phyloP scores from a whole-genome alignment of 805 yeast genomes.

The Saturnispora quitensis region DNA sequence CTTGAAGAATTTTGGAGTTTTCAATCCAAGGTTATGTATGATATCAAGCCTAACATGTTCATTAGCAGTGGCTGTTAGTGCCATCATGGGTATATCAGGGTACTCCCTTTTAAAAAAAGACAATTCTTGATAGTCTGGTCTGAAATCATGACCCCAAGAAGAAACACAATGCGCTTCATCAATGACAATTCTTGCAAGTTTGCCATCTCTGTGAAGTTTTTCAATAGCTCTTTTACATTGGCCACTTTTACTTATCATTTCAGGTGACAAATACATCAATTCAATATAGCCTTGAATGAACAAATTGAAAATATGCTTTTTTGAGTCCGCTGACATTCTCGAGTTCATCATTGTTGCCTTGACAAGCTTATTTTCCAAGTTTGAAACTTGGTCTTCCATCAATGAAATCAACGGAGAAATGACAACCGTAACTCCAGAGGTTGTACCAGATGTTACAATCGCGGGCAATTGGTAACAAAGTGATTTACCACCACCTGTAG shows the following conservation, averaged over 20 bases:
- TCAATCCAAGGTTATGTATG: conserved; percentile 61
- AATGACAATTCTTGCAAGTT: conserved; percentile 78
- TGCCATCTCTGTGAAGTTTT: conserved; percentile 42
- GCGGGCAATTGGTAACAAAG: conserved; percentile 95
- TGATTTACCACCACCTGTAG: conserved; percentile 98
- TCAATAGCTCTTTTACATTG: conserved; percentile 58
- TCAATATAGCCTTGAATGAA: conserved; percentile 62
- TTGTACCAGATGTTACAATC: conserved; percentile 60
- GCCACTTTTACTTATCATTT: conserved; percentile 74
- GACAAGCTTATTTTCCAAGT: conserved; percentile 55
- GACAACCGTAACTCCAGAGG: conserved; percentile 81
- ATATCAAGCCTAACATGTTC: conserved; percentile 83
- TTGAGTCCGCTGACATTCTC: conserved; percentile 53
- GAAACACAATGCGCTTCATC: conserved; percentile 99
- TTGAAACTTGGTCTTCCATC: conserved; percentile 96
- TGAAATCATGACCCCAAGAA: conserved; percentile 97
- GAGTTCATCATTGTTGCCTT: conserved; percentile 87
- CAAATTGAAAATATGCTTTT: conserved; percentile 49
- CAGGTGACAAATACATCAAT: conserved; percentile 85
- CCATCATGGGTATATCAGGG: conserved; percentile 86
- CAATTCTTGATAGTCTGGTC: conserved; percentile 88
- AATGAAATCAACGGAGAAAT: conserved; percentile 90
- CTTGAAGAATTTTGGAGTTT: conserved; percentile 54
- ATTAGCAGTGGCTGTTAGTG: conserved; percentile 95
- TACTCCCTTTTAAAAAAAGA: conserved; percentile 61